These are phyloP conservation scores for Zelonia costaricensis DNA, from an alignment of 208 protist genomes.

Conservation along the genomic window DNA sequence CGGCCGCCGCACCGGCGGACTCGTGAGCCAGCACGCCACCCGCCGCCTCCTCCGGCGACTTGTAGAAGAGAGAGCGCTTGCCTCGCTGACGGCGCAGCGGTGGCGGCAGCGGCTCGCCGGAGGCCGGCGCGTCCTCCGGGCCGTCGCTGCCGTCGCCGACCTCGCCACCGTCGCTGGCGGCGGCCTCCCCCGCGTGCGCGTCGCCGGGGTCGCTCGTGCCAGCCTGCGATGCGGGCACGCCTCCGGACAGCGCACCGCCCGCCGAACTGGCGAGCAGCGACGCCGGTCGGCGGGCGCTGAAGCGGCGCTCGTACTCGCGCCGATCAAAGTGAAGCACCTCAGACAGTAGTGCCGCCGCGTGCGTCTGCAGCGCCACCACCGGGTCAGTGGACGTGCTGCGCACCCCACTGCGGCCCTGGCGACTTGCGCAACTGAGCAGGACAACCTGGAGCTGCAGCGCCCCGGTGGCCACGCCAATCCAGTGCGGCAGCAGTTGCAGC, in stretches of 20 bases:
- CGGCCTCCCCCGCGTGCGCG: background rate
- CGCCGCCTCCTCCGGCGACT: conserved; percentile 6
- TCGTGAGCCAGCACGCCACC: conserved; percentile 7
- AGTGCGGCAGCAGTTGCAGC: conserved; percentile 29
- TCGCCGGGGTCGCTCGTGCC: too few species aligned
- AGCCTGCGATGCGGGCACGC: too few species aligned
- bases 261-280: too few species aligned
- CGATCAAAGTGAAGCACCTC: conserved; percentile 29
- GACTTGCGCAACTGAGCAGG: conserved; percentile 1
- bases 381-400: conserved; percentile 1
- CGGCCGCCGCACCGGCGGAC: background rate
- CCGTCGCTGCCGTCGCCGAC: background rate
- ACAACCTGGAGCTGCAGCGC: conserved; percentile 26
- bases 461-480: conserved; percentile 13
- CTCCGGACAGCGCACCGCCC: too few species aligned
- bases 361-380: conserved; percentile 16
- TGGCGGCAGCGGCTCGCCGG: too few species aligned
- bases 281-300: background rate
- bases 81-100: conserved; percentile 35
- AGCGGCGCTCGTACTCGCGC: conserved; percentile 18
- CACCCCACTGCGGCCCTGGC: background rate
- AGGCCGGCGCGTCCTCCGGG: too few species aligned
- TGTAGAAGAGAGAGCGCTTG: conserved; percentile 48
- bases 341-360: conserved; percentile 11
- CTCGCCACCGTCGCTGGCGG: background rate